phyloP scores from a whole-genome alignment of 2,329 filamentous ascomycete genomes.

The Xylariales sp. region DNA sequence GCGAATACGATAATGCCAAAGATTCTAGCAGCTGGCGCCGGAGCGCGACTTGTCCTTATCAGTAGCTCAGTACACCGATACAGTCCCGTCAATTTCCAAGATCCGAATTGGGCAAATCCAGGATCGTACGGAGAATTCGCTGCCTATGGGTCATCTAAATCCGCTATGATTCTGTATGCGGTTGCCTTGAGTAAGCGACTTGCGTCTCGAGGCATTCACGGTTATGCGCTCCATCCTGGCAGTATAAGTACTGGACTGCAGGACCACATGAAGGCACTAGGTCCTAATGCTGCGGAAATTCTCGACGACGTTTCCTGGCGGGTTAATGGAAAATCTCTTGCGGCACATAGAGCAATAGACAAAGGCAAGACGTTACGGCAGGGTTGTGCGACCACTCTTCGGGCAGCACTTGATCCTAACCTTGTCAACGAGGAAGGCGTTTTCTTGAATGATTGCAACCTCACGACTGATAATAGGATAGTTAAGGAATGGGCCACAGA shows the following conservation, averaged over 20 bases:
- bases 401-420: conserved; percentile 38
- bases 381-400: conserved; percentile 36
- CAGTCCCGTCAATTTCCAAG: conserved; percentile 20
- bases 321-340: conserved; percentile 22
- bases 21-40: conserved; percentile 16
- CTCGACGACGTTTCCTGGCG: conserved; percentile 16
- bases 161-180: conserved; percentile 39
- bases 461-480: conserved; percentile 21
- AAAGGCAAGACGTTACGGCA: conserved; percentile 32
- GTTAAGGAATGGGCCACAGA: conserved; percentile 30
- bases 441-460: conserved; percentile 31
- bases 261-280: conserved; percentile 13
- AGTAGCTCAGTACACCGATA: conserved; percentile 20
- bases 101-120: conserved; percentile 22
- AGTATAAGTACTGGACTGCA: conserved; percentile 22
- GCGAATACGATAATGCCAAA: conserved; percentile 24
- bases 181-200: conserved; percentile 29
- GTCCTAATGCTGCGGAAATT: conserved; percentile 13
- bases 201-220: conserved; percentile 24
- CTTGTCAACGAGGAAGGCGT: conserved; percentile 26
- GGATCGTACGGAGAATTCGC: conserved; percentile 29
- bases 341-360: conserved; percentile 10
- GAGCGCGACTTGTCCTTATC: conserved; percentile 17
- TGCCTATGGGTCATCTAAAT: conserved; percentile 41
- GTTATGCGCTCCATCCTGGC: conserved; percentile 36